These are phyloP conservation scores for Aegle marmelos DNA, from an alignment of 345 rosid genomes.

Conservation along the genomic window DNA sequence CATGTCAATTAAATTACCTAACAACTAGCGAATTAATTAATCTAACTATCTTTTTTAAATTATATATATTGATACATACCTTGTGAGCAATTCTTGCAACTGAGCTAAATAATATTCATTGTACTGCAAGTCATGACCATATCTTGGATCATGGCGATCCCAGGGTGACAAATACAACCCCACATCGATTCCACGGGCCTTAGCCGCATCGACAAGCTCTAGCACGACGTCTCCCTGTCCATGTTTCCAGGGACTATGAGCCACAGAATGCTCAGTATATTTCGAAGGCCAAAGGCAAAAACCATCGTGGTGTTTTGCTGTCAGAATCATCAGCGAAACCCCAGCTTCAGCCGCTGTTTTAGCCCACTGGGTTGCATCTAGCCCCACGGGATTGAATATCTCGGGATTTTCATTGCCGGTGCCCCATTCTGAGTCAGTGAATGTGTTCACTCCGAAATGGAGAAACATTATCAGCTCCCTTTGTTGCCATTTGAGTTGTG, in stretches of 20 bases:
- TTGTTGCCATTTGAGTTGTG: conserved; percentile 75
- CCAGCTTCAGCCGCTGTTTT: conserved; percentile 50
- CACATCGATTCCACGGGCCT: conserved; percentile 41
- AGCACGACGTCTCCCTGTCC: conserved; percentile 62
- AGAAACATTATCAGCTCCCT: conserved; percentile 73
- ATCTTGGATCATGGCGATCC: conserved; percentile 70
- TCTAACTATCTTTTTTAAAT: too few relatives aligned
- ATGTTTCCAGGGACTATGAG: conserved; percentile 53
- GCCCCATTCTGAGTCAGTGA: conserved; percentile 75
- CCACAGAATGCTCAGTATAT: conserved; percentile 64
- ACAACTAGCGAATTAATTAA: too few relatives aligned
- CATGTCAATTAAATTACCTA: background rate
- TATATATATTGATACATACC: conserved; percentile 37
- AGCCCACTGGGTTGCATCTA: conserved; percentile 58
- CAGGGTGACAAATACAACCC: conserved; percentile 74
- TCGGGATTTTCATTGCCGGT: conserved; percentile 62
- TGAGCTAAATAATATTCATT: conserved; percentile 74
- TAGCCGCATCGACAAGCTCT: conserved; percentile 48
- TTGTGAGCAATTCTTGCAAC: conserved; percentile 54
- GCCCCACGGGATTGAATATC: conserved; percentile 47
- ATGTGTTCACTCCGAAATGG: conserved; percentile 80
- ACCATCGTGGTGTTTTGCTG: conserved; percentile 84
- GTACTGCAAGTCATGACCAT: conserved; percentile 53
- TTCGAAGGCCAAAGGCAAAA: conserved; percentile 75
- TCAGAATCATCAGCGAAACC: conserved; percentile 51